phyloP scores from a whole-genome alignment of 345 rosid genomes.

The Anastatica hierochuntica region DNA sequence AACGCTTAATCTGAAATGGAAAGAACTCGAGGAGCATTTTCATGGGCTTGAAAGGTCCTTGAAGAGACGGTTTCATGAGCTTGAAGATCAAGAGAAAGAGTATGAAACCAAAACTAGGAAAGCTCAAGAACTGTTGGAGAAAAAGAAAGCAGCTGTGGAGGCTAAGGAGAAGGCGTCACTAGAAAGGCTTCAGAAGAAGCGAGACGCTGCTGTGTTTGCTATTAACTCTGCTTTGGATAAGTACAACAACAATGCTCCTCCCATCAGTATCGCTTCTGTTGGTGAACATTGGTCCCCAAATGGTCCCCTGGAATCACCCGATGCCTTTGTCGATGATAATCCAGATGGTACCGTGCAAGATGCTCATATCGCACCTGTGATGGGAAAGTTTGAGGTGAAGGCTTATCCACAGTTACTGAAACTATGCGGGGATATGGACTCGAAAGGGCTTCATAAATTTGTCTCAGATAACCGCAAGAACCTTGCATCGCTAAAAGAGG shows the following conservation, averaged over 20 bases:
- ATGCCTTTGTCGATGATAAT: constrained; percentile 23
- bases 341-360: constrained; percentile 39
- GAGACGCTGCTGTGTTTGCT: constrained; percentile 73
- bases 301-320: constrained; percentile 32
- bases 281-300: constrained; percentile 30
- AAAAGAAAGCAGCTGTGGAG: constrained; percentile 69
- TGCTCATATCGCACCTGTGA: constrained; percentile 37
- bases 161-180: constrained; percentile 74
- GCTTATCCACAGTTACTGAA: constrained; percentile 70
- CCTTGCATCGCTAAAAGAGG: constrained; percentile 76
- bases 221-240: constrained; percentile 57
- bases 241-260: constrained; percentile 51
- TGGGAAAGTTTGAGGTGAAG: constrained; percentile 43
- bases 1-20: constrained; percentile 88
- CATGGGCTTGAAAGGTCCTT: constrained; percentile 95
- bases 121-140: constrained; percentile 65
- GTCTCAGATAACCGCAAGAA: constrained; percentile 98
- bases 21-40: constrained; percentile 95
- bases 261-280: constrained; percentile 29
- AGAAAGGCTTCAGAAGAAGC: constrained; percentile 78
- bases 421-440: constrained; percentile 80
- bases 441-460: constrained; percentile 84
- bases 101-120: constrained; percentile 62
- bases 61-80: constrained; percentile 95
- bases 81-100: constrained; percentile 92